phyloP scores from a whole-genome alignment of 257 asterid genomes.

The Orobanche coerulescens region DNA sequence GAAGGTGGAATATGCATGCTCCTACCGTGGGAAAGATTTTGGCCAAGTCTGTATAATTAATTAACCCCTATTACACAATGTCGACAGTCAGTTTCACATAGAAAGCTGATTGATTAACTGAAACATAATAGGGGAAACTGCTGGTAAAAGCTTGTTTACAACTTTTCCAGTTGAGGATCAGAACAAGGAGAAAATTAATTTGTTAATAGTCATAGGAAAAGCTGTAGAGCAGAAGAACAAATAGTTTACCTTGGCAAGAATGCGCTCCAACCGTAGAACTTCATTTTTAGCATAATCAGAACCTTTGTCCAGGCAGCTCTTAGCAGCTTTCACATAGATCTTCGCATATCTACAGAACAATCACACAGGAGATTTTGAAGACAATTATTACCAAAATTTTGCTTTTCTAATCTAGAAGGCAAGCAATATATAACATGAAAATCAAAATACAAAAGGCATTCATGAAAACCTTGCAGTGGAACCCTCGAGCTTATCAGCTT shows the following conservation, averaged over 20 bases:
- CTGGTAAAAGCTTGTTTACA: not conserved
- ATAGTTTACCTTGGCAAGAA: conserved; percentile 74
- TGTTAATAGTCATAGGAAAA: not conserved
- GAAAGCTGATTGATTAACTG: not conserved
- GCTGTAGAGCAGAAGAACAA: not conserved
- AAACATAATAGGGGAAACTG: not conserved
- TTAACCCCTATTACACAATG: not conserved
- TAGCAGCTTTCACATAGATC: conserved; percentile 77
- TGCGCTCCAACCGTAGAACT: conserved; percentile 67
- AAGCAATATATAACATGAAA: conserved; percentile 3
- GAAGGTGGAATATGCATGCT: not conserved
- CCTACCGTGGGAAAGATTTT: not conserved
- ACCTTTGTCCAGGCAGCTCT: conserved; percentile 75
- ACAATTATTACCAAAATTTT: not conserved
- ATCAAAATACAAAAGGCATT: not conserved
- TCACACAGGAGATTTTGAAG: not conserved
- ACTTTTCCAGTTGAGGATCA: not conserved
- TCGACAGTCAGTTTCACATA: not conserved
- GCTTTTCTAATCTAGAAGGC: not conserved
- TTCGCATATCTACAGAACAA: conserved; percentile 53
- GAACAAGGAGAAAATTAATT: not conserved
- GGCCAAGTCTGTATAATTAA: not conserved
- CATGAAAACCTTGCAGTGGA: conserved; percentile 53
- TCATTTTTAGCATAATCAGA: conserved; percentile 80
- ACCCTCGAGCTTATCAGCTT: conserved; percentile 67